Conservation (phyloP, 73 alveolate species). For the Stentor coeruleus region DNA sequence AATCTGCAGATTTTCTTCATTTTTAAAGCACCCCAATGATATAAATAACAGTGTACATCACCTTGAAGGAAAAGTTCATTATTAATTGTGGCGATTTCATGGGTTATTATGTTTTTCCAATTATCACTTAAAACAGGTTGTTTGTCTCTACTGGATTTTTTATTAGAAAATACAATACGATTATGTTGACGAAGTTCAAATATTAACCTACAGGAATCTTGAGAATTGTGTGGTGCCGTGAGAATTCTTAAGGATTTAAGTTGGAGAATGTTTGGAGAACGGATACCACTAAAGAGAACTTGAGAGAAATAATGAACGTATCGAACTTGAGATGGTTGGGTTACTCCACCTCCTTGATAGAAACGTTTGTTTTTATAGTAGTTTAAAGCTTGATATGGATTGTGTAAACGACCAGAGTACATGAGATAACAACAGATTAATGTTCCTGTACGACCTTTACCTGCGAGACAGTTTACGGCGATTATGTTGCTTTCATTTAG, state of each 20-base stretch:
- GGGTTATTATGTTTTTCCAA: background rate
- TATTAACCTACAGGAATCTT: background rate
- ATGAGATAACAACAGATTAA: constrained; percentile 79
- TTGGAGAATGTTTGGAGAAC: background rate
- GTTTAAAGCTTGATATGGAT: constrained; percentile 72
- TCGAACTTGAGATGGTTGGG: constrained; percentile 77
- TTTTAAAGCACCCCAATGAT: background rate
- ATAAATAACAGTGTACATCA: background rate
- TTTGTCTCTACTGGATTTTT: background rate
- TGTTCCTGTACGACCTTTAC: constrained; percentile 95
- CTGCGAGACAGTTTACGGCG: constrained; percentile 92
- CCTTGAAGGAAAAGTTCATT: background rate
- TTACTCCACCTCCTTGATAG: constrained; percentile 78
- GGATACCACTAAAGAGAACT: background rate
- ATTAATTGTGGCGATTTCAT: background rate
- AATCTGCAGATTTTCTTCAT: constrained; percentile 11
- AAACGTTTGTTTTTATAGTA: constrained; percentile 80
- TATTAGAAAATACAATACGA: background rate
- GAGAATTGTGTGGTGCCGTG: constrained; percentile 1
- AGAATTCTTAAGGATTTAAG: background rate
- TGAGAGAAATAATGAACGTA: constrained; percentile 68
- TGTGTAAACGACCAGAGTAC: constrained; percentile 53
- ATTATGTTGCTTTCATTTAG: constrained; percentile 52
- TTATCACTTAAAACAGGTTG: background rate
- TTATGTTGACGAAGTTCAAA: background rate